phyloP scores from a whole-genome alignment of 2,329 filamentous ascomycete genomes.

The Salinomyces thailandicus region DNA sequence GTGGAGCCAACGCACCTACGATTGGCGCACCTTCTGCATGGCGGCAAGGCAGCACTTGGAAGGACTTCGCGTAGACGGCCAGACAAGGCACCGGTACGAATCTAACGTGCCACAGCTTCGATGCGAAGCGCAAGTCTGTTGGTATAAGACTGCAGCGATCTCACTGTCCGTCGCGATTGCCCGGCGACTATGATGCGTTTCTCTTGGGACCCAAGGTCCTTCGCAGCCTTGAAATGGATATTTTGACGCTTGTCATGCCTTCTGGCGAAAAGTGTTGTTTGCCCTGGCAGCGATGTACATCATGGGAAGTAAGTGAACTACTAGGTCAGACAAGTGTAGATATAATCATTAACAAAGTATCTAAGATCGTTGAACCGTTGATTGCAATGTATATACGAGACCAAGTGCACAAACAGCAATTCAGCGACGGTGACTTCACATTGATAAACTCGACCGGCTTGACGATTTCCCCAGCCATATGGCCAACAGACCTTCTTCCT shows the following conservation, averaged over 20 bases:
- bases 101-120: not conserved
- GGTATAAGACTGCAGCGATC: not conserved
- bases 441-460: conserved; percentile 2
- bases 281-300: conserved; percentile 1
- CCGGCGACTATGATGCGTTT: not conserved
- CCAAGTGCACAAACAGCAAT: conserved; percentile 1
- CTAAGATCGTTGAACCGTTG: conserved; percentile 1
- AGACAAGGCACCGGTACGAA: not conserved
- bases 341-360: not conserved
- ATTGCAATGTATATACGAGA: conserved; percentile 3
- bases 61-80: conserved; percentile 1
- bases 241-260: conserved; percentile 1
- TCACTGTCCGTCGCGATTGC: not conserved
- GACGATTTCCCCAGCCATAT: conserved; percentile 1
- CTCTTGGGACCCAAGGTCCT: not conserved
- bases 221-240: conserved; percentile 1
- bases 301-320: conserved; percentile 1
- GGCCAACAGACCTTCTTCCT: conserved; percentile 1
- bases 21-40: not conserved
- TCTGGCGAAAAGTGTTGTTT: conserved; percentile 2
- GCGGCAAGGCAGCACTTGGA: conserved; percentile 1
- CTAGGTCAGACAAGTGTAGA: not conserved
- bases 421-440: conserved; percentile 2
- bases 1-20: not conserved
- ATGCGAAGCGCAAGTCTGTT: not conserved